These are phyloP conservation scores for Aspergillus pseudoviridinutans DNA, from an alignment of 2,329 filamentous ascomycete genomes.

Conservation along the genomic window DNA sequence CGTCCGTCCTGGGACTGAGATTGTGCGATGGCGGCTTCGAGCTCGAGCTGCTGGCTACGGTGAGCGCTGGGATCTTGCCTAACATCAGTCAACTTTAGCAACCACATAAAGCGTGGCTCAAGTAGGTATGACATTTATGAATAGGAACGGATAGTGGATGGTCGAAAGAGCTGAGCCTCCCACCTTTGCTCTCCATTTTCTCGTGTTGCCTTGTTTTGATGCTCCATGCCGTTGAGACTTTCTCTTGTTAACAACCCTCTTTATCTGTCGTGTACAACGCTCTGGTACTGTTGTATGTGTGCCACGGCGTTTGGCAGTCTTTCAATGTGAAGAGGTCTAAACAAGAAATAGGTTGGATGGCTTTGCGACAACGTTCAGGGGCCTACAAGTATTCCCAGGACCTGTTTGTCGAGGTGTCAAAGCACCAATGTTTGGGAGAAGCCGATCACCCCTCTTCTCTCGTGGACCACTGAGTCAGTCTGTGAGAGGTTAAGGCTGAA, in stretches of 20 bases:
- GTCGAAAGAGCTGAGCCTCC: background rate
- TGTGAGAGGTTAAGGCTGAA: background rate
- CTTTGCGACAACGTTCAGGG: background rate
- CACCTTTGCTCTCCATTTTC: constrained; percentile 10
- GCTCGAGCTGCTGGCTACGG: background rate
- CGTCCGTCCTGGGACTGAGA: constrained; percentile 1
- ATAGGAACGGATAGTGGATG: background rate
- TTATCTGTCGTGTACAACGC: background rate
- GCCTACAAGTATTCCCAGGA: background rate
- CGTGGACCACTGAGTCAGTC: background rate
- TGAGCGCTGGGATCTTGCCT: constrained; percentile 6
- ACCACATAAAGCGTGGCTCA: background rate
- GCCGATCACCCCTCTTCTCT: background rate
- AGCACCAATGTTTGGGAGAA: background rate
- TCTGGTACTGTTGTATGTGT: background rate
- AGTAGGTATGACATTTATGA: background rate
- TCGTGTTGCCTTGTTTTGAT: background rate
- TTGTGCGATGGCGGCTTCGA: constrained; percentile 1
- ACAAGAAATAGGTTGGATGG: background rate
- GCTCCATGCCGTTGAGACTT: constrained; percentile 1
- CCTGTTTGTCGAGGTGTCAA: background rate
- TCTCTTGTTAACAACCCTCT: background rate
- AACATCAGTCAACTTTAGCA: constrained; percentile 1
- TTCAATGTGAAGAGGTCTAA: background rate
- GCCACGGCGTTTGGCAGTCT: background rate